Base-by-base conservation (phyloP, 352 stramenopile species). In the Phytophthora ramorum region DNA sequence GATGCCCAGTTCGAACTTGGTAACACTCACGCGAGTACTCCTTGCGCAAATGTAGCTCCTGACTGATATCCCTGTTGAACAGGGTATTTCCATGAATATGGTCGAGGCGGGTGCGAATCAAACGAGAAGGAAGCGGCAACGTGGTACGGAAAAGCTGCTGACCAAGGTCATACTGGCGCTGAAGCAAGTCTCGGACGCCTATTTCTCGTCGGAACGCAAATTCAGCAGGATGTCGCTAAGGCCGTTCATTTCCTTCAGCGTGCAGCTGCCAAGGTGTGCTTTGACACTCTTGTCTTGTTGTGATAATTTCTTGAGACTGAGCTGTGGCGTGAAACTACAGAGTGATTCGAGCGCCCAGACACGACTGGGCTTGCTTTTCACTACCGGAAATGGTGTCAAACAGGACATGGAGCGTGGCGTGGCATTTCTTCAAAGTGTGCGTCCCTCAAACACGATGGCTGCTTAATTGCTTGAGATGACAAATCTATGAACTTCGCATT, bases 161-260 rank as follows among this genome's bases (percentile, higher is more conserved):
- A 78, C 1, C 75, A 81, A 43, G 48, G 49, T 8, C 77, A 94
- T 66, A 72, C 66, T 22, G 47, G 51, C 2, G 84, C 86, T 13
- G 79, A 92, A 41, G 63, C 76, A 22, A 77, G 68, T 53, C 70
- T 93, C 0, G 86, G 86, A 0, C 71, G 75, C 9, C 53, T 91
- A 3, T 65, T 85, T 41, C 81, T 58, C 46, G 10, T 71, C 30
- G 69, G 43, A 7, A 69, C 40, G n/a, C 67, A 66, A 9, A 49
- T 55, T 48, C 49, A 68, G 16, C 63, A 68, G 16, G 78, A 90
- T 57, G 53, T 76, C 12, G 69, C 47, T 16, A 83, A 85, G 58
- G 82, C 82, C 0, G 76, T 90, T 52, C 84, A 94, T 53, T 92
- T 85, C 44, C 67, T 92, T 30, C 83, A 91, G 35, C 75, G 79